phyloP scores from a whole-genome alignment of 768 basidiomycete species.

The Lentinula edodes region DNA sequence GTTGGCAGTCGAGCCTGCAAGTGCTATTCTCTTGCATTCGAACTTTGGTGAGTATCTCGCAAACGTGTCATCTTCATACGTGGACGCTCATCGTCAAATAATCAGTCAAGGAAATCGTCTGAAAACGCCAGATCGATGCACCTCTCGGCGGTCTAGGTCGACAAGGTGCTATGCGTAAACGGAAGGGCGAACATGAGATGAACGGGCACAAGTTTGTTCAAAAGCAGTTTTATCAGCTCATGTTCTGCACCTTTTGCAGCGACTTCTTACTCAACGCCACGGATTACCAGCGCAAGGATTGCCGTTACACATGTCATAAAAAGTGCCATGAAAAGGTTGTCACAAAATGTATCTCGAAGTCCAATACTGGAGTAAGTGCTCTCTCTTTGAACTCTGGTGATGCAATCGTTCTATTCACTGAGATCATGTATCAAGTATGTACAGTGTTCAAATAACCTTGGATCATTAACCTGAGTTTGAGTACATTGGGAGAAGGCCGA shows the following conservation, averaged over 20 bases:
- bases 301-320: constrained; percentile 98
- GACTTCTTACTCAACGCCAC: constrained; percentile 96
- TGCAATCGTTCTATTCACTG: no score
- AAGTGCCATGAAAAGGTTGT: constrained; percentile 99
- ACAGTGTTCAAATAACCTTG: no score
- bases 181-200: constrained; percentile 98
- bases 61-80: background rate
- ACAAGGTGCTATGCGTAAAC: constrained; percentile 96
- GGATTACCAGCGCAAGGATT: constrained; percentile 99
- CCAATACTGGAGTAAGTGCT: constrained; percentile 78
- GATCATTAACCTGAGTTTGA: no score
- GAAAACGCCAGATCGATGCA: constrained; percentile 91
- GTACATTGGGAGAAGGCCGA: no score
- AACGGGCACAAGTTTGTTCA: constrained; percentile 99
- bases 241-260: constrained; percentile 96
- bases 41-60: no score
- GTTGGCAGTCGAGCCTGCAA: no score
- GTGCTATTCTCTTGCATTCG: no score
- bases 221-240: constrained; percentile 96
- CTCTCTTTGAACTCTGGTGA: no score
- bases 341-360: constrained; percentile 98
- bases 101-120: constrained; percentile 95
- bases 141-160: constrained; percentile 85
- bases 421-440: no score
- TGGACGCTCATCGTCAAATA: constrained; percentile 9